These are phyloP conservation scores for Hura crepitans DNA, from an alignment of 441 rosid genomes.

Conservation along the genomic window DNA sequence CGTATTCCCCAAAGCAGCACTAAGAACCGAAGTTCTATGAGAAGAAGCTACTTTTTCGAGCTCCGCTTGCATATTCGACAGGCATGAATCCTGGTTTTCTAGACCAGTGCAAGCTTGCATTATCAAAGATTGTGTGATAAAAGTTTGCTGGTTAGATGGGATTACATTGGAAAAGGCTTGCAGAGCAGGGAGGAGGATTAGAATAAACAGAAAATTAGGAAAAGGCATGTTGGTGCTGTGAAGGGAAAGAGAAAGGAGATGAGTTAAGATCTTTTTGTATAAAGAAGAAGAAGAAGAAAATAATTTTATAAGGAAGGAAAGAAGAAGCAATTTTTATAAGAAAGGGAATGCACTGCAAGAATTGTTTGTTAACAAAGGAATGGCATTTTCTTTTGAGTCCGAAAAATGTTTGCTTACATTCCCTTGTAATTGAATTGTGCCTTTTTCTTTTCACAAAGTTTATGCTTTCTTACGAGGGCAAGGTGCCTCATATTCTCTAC, in stretches of 20 bases:
- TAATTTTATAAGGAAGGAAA: no score
- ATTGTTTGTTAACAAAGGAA: conserved; percentile 57
- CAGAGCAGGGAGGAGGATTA: conserved; percentile 33
- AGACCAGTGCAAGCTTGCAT: conserved; percentile 43
- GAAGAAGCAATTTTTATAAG: conserved; percentile 1
- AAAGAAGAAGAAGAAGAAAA: no score
- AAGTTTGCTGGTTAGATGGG: conserved; percentile 22
- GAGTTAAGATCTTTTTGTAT: conserved; percentile 6
- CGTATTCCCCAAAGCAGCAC: conserved; percentile 49
- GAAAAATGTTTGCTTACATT: conserved; percentile 26
- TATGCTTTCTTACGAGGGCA: conserved; percentile 46
- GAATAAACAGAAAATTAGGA: conserved; percentile 26
- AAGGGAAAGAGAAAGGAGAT: conserved; percentile 22
- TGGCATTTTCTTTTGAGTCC: conserved; percentile 30
- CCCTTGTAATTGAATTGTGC: no score
- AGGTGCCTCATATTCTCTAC: conserved; percentile 28
- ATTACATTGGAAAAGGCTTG: conserved; percentile 31
- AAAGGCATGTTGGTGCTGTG: conserved; percentile 41
- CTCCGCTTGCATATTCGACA: conserved; percentile 37
- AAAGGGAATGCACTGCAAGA: conserved; percentile 27
- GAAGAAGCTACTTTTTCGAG: conserved; percentile 29
- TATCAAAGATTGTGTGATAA: conserved; percentile 35
- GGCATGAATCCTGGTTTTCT: conserved; percentile 50
- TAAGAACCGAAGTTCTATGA: conserved; percentile 42
- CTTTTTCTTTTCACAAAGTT: conserved; percentile 29